Percentiles rank a stretch among this genome's conserved stretches.
Conservation (phyloP, 768 basidiomycete genomes). For the Porphyrellus cyaneotinctus region DNA sequence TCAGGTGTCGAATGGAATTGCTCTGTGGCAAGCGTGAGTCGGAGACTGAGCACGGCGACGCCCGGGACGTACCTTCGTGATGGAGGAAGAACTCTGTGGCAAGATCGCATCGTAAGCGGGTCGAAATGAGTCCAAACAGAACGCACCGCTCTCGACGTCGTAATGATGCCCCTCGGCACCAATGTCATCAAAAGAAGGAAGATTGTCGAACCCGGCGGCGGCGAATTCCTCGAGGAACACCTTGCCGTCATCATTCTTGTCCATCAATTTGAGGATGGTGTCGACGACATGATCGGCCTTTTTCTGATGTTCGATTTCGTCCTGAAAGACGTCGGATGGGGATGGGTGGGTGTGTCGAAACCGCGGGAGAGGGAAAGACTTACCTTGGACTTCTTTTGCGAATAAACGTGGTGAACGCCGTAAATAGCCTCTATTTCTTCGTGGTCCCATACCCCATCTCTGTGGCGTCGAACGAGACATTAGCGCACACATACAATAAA, state of each 20-base stretch:
- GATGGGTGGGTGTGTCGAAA: not conserved
- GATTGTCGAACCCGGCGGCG: constrained; percentile 63
- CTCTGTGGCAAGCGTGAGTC: constrained; percentile 42
- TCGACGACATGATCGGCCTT: constrained; percentile 79
- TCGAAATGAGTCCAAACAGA: not conserved
- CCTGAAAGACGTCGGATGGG: constrained; percentile 38
- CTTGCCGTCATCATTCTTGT: constrained; percentile 70
- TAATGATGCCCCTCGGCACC: constrained; percentile 94
- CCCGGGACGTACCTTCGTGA: constrained; percentile 97
- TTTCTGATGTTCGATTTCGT: constrained; percentile 71
- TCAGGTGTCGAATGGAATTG: constrained; percentile 94
- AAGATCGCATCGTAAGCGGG: not conserved
- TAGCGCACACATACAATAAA: not conserved
- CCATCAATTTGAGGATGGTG: constrained; percentile 64
- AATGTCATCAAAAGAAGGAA: constrained; percentile 79
- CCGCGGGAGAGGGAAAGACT: not conserved
- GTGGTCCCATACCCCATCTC: constrained; percentile 77
- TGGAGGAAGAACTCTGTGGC: constrained; percentile 85
- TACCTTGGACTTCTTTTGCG: constrained; percentile 76
- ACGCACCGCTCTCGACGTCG: constrained; percentile 82
- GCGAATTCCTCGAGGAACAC: constrained; percentile 69
- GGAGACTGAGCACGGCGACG: constrained; percentile 6
- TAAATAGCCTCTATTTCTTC: constrained; percentile 95
- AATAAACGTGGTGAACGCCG: constrained; percentile 90
- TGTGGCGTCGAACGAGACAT: constrained; percentile 23